These are phyloP conservation scores for Manihot esculenta DNA, from an alignment of 441 rosid genomes.

Conservation along the genomic window DNA sequence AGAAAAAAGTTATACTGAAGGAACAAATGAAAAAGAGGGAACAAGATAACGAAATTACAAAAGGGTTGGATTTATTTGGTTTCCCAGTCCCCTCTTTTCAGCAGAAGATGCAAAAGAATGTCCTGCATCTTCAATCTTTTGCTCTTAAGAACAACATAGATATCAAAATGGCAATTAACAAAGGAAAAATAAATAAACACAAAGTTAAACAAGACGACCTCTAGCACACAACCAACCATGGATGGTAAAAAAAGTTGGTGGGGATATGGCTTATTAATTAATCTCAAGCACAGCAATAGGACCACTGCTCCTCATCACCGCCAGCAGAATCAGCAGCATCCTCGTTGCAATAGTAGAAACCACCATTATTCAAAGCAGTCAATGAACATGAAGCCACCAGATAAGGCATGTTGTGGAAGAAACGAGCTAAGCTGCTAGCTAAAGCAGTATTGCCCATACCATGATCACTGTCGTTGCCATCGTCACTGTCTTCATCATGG, in stretches of 20 bases:
- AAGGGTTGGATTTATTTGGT: conserved; percentile 36
- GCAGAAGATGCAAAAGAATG: conserved; percentile 30
- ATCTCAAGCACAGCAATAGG: conserved; percentile 51
- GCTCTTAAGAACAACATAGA: background rate
- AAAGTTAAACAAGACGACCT: conserved; percentile 18
- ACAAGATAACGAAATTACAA: conserved; percentile 22
- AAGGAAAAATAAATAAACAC: background rate
- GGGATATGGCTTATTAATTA: background rate
- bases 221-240: conserved; percentile 24
- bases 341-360: conserved; percentile 54
- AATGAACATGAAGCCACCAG: conserved; percentile 60
- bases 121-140: background rate
- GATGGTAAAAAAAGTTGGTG: background rate
- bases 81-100: conserved; percentile 25
- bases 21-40: conserved; percentile 12
- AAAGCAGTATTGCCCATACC: conserved; percentile 33
- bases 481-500: conserved; percentile 34
- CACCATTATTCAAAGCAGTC: conserved; percentile 55
- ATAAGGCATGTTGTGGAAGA: conserved; percentile 89
- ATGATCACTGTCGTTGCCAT: conserved; percentile 30
- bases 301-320: conserved; percentile 57
- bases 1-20: conserved; percentile 16
- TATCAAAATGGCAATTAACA: conserved; percentile 9
- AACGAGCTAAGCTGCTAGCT: conserved; percentile 56
- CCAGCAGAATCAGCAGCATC: conserved; percentile 43